Evolutionary conservation across 1,284 basidiomycete genomes (phyloP), one percentile per base, ranked within the genome.

Genomic region (Cystobasidiaceae sp.): DNA sequence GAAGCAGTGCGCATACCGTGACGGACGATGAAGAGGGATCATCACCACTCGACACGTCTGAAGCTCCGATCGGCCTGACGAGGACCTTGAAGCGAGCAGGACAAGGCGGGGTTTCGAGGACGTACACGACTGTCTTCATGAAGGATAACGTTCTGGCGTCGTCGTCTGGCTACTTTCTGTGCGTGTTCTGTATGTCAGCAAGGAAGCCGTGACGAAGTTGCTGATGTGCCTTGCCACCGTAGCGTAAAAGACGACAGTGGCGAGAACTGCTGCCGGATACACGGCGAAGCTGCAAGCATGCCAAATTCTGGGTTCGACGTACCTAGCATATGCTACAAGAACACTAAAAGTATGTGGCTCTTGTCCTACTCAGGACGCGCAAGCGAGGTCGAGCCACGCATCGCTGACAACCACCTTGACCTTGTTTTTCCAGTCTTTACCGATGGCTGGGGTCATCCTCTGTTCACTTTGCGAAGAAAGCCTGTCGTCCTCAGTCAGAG

Each of bases 231-330:
- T 32, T 50, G 9, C 19, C 27, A 13, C 9, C 13, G 15, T 21
- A 56, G 54, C 41, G 54, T 44, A 0, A 56, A 56, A 44, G 54
- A 44, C 23, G 54, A 56, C 13, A 56, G 13, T 28, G 54, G 54
- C 5, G 41, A 44, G 41, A 56, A 37, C 3, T 56, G 41, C 19
- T 56, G 54, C n/a, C 41, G 54, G 21, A 56, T 56, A 28, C 54
- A 56, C 25, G 54, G 54, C 19, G 54, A 56, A 56, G 54, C 54
- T 56, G 54, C 54, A 44, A 4, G 21, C 5, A 33, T 39, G 13
- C 54, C 41, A 28, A 56, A 56, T 28, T 56, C 54, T 11, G 54
- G 54, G 15, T 56, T 56, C 39, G 54, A 56, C 25, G 27, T 56
- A 44, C 54, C 54, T 4, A 56, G 45, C 17, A 41, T 56, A 6